Conservation (phyloP, 176 grass and related monocot genomes). For the Carex scoparia region DNA sequence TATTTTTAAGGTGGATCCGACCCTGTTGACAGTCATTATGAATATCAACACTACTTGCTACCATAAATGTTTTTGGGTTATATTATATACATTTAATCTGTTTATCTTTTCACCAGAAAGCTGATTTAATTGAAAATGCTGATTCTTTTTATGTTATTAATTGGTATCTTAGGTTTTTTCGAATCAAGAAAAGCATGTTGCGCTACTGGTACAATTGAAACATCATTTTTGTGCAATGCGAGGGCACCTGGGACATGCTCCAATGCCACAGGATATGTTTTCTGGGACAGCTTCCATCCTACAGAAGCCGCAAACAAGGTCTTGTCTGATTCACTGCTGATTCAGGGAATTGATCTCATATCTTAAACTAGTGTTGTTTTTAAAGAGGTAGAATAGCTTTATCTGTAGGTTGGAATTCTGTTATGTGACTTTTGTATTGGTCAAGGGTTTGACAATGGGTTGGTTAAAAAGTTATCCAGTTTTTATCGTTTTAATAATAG, state of each 20-base stretch:
- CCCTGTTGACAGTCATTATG: background rate
- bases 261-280: slow-evolving; percentile 86
- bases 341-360: slow-evolving; percentile 88
- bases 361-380: slow-evolving; percentile 27
- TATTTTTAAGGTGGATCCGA: too few species aligned
- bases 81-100: background rate
- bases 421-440: background rate
- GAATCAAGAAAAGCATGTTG: slow-evolving; percentile 78
- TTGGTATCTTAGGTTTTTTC: slow-evolving; percentile 57
- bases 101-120: background rate
- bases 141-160: background rate
- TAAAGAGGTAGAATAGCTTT: background rate
- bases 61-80: background rate
- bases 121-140: background rate
- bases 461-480: background rate
- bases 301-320: slow-evolving; percentile 83
- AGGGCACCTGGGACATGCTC: slow-evolving; percentile 65
- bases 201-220: slow-evolving; percentile 90
- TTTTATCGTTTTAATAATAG: background rate
- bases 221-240: slow-evolving; percentile 77
- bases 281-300: slow-evolving; percentile 98
- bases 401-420: background rate
- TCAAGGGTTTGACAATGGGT: background rate
- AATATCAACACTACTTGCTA: background rate
- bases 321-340: slow-evolving; percentile 68